Evolutionary conservation across 1,284 basidiomycete species (phyloP), one percentile per base, ranked within the genome.

Genomic region (Puccinia novopanici): DNA sequence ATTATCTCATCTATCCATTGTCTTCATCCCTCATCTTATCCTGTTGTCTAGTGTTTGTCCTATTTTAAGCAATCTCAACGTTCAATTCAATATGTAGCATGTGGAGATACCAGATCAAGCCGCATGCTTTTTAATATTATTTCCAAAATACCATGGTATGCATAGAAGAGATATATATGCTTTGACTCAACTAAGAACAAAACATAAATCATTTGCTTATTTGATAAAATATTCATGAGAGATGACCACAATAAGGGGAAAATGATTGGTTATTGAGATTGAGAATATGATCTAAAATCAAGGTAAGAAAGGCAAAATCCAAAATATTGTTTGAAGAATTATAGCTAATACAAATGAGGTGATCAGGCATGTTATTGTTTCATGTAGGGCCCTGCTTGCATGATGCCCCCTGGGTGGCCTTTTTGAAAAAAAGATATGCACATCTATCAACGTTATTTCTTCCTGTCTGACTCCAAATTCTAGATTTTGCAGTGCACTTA

Each of bases 291-390:
- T 27, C 13, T 0, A 42, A 67, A 1, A 3, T 71, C 34, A 71
- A 40, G 68, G 12, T 40, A 71, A 71, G 50, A 71, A 34, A 54
- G 68, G 68, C 34, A 71, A 52, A 19, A 54, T 19, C 37, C 52
- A 17, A 40, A 71, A 71, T 17, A 27, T 8, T 27, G 50, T 37
- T 71, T 71, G 68, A 19, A 71, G 54, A 27, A 71, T 37, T 54
- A 55, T 34, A 37, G 68, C 68, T 0, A 54, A 55, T 71, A 54
- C 68, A 5, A 71, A 71, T 52, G 68, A 71, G 30, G 50, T 45
- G 22, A 54, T 27, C 15, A 71, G 22, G 19, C 50, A 71, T 37
- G 68, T 71, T 15, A 34, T 54, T 17, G 54, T 48, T 52, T 71
- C 15, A 27, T 71, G 68, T 9, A 27, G 13, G 6, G n/a, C 22